Conservation (phyloP, 2,329 filamentous ascomycete genomes). For the Calonectria montana region DNA sequence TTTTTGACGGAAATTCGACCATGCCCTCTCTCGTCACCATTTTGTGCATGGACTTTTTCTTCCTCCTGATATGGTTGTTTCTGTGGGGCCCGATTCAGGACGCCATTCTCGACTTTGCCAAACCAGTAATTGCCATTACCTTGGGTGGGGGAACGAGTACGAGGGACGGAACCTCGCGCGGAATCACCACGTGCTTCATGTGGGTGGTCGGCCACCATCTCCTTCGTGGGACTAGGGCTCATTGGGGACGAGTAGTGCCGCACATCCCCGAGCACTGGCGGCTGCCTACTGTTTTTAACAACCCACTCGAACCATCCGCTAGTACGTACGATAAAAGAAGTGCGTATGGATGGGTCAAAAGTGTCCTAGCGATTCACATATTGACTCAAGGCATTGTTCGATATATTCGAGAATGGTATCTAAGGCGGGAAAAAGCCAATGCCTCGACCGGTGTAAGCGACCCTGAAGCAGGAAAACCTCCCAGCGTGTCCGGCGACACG, state of each 20-base stretch:
- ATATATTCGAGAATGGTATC: constrained; percentile 76
- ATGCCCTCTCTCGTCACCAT: constrained; percentile 89
- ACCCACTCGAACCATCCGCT: constrained; percentile 56
- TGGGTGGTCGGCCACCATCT: constrained; percentile 72
- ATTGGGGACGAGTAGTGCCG: constrained; percentile 59
- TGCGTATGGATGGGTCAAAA: constrained; percentile 75
- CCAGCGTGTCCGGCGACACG: constrained; percentile 48
- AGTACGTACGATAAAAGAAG: constrained; percentile 66
- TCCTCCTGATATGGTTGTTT: constrained; percentile 87
- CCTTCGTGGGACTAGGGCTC: constrained; percentile 60
- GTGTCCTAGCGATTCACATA: constrained; percentile 79
- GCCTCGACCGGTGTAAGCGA: constrained; percentile 63
- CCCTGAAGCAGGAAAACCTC: constrained; percentile 70
- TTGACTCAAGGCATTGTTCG: constrained; percentile 78
- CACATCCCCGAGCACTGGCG: constrained; percentile 61
- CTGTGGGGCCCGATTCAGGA: constrained; percentile 89
- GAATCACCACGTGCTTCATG: constrained; percentile 76
- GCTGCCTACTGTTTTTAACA: constrained; percentile 57
- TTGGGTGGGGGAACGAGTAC: constrained; percentile 83
- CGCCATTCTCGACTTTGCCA: constrained; percentile 88
- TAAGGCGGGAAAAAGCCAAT: constrained; percentile 69
- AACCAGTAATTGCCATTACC: constrained; percentile 92
- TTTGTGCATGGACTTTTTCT: constrained; percentile 83
- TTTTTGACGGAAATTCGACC: constrained; percentile 88
- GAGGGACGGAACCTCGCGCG: constrained; percentile 75